A percentile compares a stretch with the other conserved stretches of the same genome.
phyloP scores from a whole-genome alignment of 1,284 basidiomycete genomes.

The Porogramme epimiltina region DNA sequence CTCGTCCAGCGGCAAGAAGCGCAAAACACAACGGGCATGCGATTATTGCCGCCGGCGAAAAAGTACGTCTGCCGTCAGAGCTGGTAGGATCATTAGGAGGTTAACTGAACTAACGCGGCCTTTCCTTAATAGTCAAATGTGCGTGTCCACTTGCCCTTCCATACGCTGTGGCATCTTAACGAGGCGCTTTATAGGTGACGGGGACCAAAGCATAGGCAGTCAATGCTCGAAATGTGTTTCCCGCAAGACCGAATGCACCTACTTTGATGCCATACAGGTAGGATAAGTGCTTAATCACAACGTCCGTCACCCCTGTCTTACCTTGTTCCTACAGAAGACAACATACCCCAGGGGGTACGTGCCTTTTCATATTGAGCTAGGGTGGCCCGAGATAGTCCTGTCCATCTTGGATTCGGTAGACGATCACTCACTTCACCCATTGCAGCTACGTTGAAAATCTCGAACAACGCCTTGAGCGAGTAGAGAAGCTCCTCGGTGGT shows the following conservation, averaged over 20 bases:
- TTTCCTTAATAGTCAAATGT: slow-evolving; percentile 23
- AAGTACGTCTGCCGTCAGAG: slow-evolving; percentile 42
- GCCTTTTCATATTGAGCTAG: not conserved
- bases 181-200: slow-evolving; percentile 25
- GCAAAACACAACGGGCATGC: slow-evolving; percentile 72
- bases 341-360: slow-evolving; percentile 82
- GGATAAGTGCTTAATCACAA: slow-evolving; percentile 14
- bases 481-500: slow-evolving; percentile 69
- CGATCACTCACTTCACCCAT: not conserved
- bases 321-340: slow-evolving; percentile 56
- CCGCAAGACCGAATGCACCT: slow-evolving; percentile 75
- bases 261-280: slow-evolving; percentile 72
- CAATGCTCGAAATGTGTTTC: slow-evolving; percentile 79
- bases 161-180: not conserved
- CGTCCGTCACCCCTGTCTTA: not conserved
- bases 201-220: slow-evolving; percentile 53
- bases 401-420: not conserved
- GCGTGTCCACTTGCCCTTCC: not conserved
- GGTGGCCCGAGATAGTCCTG: not conserved
- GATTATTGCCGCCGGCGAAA: slow-evolving; percentile 77
- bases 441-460: slow-evolving; percentile 69
- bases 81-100: not conserved
- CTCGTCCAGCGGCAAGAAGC: no score
- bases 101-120: slow-evolving; percentile 8
- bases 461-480: slow-evolving; percentile 67